Evolutionary conservation across 2,329 filamentous ascomycete species (phyloP).

Genomic region (Spiromastix sp.): DNA sequence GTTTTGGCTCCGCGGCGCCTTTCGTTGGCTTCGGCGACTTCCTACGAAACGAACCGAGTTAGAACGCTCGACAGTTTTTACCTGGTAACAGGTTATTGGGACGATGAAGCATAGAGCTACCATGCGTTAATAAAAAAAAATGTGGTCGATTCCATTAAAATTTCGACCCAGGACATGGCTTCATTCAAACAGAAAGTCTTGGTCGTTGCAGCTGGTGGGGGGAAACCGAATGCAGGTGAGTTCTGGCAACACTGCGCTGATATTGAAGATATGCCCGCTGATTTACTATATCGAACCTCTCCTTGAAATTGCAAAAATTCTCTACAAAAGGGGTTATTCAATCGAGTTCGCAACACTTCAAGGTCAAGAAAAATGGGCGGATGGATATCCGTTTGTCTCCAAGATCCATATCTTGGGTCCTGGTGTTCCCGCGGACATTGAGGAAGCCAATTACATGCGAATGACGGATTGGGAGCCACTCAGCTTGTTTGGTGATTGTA

Average conservation of each 20-base stretch:
- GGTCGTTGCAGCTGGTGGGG: slow-evolving; percentile 26
- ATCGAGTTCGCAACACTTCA: slow-evolving; percentile 31
- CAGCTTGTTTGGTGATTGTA: slow-evolving; percentile 24
- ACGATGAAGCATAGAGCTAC: no score
- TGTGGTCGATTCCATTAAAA: no score
- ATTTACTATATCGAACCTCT: slow-evolving; percentile 19
- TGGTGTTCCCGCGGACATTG: slow-evolving; percentile 16
- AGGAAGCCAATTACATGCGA: slow-evolving; percentile 26
- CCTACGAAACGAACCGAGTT: no score
- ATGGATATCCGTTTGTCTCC: slow-evolving; percentile 20
- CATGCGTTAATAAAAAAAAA: no score
- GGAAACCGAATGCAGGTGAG: slow-evolving; percentile 27
- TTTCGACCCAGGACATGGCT: no score
- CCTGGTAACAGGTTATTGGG: no score
- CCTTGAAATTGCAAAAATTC: slow-evolving; percentile 25
- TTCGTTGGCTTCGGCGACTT: no score
- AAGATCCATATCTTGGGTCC: slow-evolving; percentile 24
- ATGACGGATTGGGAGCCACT: slow-evolving; percentile 25
- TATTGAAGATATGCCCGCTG: no score
- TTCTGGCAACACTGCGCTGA: neutral
- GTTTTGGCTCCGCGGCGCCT: no score
- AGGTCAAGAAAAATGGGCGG: slow-evolving; percentile 27
- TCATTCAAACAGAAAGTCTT: slow-evolving; percentile 17
- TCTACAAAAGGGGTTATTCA: slow-evolving; percentile 24
- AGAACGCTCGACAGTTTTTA: no score